Percentiles rank a stretch among this genome's conserved stretches.
These are phyloP conservation scores for Omphalotus guepiniiformis DNA, from an alignment of 768 basidiomycete genomes.

Conservation along the genomic window DNA sequence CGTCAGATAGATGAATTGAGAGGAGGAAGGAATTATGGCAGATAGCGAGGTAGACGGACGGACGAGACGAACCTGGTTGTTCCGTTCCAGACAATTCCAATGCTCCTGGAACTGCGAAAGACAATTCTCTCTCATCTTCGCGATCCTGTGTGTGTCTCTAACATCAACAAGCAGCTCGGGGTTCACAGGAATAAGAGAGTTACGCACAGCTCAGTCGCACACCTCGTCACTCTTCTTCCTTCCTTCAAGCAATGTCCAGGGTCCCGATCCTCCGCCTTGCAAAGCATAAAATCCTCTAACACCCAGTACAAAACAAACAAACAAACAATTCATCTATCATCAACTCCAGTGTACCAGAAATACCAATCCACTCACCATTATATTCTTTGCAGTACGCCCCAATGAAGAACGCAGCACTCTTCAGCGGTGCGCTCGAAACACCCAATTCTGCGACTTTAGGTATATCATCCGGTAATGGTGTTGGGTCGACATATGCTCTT, in stretches of 20 bases:
- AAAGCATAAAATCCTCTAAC: conserved; percentile 93
- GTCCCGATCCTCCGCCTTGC: conserved; percentile 88
- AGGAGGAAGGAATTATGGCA: background rate
- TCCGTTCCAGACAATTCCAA: conserved; percentile 90
- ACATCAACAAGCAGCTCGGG: background rate
- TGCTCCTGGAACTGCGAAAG: conserved; percentile 82
- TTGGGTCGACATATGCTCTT: conserved; percentile 56
- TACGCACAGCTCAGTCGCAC: conserved; percentile 88
- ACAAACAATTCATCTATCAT: background rate
- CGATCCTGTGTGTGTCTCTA: conserved; percentile 52
- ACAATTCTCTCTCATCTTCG: conserved; percentile 92
- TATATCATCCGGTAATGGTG: conserved; percentile 56
- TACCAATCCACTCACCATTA: conserved; percentile 81
- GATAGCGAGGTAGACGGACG: background rate
- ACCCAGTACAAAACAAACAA: background rate
- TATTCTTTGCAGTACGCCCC: conserved; percentile 94
- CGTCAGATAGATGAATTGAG: background rate
- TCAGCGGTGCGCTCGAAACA: conserved; percentile 86
- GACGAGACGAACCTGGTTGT: conserved; percentile 78
- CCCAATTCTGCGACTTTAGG: conserved; percentile 90
- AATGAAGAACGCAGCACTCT: conserved; percentile 96
- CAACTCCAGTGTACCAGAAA: no score
- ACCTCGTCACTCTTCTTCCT: conserved; percentile 92
- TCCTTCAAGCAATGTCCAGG: conserved; percentile 94
- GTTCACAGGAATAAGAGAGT: background rate